Conservation (phyloP, 208 protist genomes). For the Leishmania aethiopica region DNA sequence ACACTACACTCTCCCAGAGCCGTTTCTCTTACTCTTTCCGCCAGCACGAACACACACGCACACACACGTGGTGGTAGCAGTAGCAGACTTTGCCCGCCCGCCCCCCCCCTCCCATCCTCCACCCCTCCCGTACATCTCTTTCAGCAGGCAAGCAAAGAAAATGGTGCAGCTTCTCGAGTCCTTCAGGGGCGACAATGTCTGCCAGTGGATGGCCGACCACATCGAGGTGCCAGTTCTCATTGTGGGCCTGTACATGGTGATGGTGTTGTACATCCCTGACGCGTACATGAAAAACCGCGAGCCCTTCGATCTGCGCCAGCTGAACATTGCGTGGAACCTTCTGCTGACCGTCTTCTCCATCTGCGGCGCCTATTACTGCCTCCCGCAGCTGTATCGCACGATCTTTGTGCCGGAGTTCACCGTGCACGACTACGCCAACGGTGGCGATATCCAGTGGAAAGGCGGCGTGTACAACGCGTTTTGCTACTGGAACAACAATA, state of each 20-base stretch:
- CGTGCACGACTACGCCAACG: constrained; percentile 31
- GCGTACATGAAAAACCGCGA: constrained; percentile 73
- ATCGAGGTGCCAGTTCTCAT: constrained; percentile 50
- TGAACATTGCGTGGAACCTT: constrained; percentile 84
- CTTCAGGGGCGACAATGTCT: constrained; percentile 44
- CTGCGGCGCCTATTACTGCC: constrained; percentile 56
- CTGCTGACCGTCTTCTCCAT: constrained; percentile 80
- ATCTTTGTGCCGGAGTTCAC: constrained; percentile 32
- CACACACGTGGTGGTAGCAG: neutral
- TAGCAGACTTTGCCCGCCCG: neutral
- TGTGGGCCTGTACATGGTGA: constrained; percentile 48
- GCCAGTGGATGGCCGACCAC: constrained; percentile 55
- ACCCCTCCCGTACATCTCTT: neutral
- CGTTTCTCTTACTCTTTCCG: neutral
- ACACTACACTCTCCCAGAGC: neutral
- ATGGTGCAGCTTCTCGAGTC: neutral
- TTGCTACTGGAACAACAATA: constrained; percentile 55
- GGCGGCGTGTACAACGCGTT: constrained; percentile 58
- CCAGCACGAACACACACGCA: neutral
- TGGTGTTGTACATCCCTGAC: constrained; percentile 60
- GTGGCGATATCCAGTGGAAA: constrained; percentile 18
- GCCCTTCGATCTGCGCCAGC: constrained; percentile 48
- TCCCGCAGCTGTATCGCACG: constrained; percentile 53
- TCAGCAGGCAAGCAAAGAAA: neutral
- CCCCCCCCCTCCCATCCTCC: neutral